phyloP scores from a whole-genome alignment of 2,329 filamentous ascomycete genomes.

The Xylaria sp. region DNA sequence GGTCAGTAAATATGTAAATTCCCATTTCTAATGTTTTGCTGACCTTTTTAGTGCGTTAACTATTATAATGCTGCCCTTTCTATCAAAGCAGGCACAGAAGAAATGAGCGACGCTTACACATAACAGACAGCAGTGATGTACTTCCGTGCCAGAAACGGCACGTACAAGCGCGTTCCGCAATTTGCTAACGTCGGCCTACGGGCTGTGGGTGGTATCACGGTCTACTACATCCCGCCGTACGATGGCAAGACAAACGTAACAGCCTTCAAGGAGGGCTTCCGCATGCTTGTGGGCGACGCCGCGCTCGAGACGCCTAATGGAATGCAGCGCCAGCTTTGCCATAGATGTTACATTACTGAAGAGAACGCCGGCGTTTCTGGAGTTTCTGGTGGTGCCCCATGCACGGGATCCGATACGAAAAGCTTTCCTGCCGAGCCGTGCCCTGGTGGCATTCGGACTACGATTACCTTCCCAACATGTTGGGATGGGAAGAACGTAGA shows the following conservation, averaged over 20 bases:
- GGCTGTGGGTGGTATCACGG: slow-evolving; percentile 45
- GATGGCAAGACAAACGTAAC: slow-evolving; percentile 53
- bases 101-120: background rate
- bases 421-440: slow-evolving; percentile 63
- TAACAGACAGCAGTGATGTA: slow-evolving; percentile 32
- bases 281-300: slow-evolving; percentile 58
- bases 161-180: slow-evolving; percentile 45
- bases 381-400: slow-evolving; percentile 48
- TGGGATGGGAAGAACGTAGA: slow-evolving; percentile 64
- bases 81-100: background rate
- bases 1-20: background rate
- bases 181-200: slow-evolving; percentile 45
- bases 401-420: slow-evolving; percentile 52
- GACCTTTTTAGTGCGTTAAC: background rate
- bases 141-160: slow-evolving; percentile 44
- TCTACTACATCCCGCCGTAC: slow-evolving; percentile 47
- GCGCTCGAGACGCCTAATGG: slow-evolving; percentile 39
- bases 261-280: slow-evolving; percentile 57
- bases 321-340: slow-evolving; percentile 51
- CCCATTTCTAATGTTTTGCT: background rate
- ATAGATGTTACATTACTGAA: slow-evolving; percentile 46
- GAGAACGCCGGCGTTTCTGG: slow-evolving; percentile 39
- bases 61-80: background rate
- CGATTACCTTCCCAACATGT: slow-evolving; percentile 65
- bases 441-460: slow-evolving; percentile 57